phyloP scores from a whole-genome alignment of 805 yeast species.

The Monosporozyma servazzii region DNA sequence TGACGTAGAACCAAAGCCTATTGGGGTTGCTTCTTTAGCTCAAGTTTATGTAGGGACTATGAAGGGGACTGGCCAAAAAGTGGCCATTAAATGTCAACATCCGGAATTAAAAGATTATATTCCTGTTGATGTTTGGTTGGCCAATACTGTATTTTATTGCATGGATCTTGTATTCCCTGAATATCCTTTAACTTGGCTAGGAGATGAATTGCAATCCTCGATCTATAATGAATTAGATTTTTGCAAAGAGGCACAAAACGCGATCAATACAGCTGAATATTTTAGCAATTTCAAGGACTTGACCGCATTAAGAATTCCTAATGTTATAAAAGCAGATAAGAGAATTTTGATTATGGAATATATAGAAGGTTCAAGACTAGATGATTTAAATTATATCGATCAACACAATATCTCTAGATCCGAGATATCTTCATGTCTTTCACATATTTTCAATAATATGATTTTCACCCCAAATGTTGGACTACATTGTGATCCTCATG shows the following conservation, averaged over 20 bases:
- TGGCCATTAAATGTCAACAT: conserved; percentile 93
- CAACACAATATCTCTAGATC: conserved; percentile 57
- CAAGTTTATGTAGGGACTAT: conserved; percentile 82
- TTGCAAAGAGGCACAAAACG: conserved; percentile 75
- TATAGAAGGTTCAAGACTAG: conserved; percentile 73
- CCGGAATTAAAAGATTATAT: conserved; percentile 81
- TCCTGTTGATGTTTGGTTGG: conserved; percentile 78
- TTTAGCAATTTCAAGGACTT: conserved; percentile 43
- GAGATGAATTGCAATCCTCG: conserved; percentile 81
- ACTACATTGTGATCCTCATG: conserved; percentile 97
- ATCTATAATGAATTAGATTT: conserved; percentile 90
- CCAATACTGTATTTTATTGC: conserved; percentile 62
- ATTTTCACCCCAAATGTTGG: conserved; percentile 88
- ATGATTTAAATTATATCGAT: conserved; percentile 58
- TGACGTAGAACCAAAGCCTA: conserved; percentile 61
- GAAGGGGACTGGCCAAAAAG: conserved; percentile 50
- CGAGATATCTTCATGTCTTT: conserved; percentile 74
- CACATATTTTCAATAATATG: conserved; percentile 91
- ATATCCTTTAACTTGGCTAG: conserved; percentile 90
- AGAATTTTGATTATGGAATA: conserved; percentile 84
- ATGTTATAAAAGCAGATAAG: conserved; percentile 52
- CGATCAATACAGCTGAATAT: conserved; percentile 57
- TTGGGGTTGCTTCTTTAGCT: conserved; percentile 93
- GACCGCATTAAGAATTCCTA: conserved; percentile 78
- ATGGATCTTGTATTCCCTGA: conserved; percentile 82